These are phyloP conservation scores for Maudiozyma pseudohumilis DNA, from an alignment of 805 yeast species.

Conservation along the genomic window DNA sequence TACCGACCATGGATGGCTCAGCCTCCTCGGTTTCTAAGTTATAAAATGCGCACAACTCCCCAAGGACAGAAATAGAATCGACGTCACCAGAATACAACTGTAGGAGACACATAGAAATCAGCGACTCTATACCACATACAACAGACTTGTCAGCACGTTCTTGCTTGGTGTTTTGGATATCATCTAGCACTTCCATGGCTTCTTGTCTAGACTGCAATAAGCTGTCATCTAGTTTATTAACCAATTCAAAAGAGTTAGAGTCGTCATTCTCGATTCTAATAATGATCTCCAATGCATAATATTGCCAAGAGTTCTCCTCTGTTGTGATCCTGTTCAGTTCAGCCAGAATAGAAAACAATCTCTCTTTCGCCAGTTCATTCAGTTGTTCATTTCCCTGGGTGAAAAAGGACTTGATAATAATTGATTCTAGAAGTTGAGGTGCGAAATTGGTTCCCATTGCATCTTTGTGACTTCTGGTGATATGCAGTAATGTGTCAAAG, in stretches of 20 bases:
- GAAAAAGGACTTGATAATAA: conserved; percentile 28
- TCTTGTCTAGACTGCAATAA: conserved; percentile 39
- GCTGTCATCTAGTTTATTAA: conserved; percentile 48
- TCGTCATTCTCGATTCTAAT: conserved; percentile 19
- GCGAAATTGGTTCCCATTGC: conserved; percentile 13
- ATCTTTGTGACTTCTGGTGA: conserved; percentile 39
- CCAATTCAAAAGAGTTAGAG: conserved; percentile 14
- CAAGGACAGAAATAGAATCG: conserved; percentile 66
- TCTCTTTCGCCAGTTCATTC: conserved; percentile 39
- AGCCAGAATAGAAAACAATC: conserved; percentile 58
- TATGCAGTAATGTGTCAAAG: conserved; percentile 45
- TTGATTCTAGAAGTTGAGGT: conserved; percentile 18
- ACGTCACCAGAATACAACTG: conserved; percentile 69
- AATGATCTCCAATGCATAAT: conserved; percentile 36
- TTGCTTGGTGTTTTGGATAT: conserved; percentile 34
- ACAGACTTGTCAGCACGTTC: conserved; percentile 10
- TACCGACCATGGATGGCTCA: conserved; percentile 36
- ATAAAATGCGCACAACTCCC: conserved; percentile 45
- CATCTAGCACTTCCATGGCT: conserved; percentile 39
- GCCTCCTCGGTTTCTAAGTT: conserved; percentile 27
- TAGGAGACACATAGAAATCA: conserved; percentile 65
- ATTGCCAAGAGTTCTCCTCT: conserved; percentile 43
- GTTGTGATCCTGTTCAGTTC: conserved; percentile 40
- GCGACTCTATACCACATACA: conserved; percentile 51
- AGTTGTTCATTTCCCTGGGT: conserved; percentile 10